Percentiles rank a stretch among this genome's conserved stretches.
These are phyloP conservation scores for Begonia masoniana DNA, from an alignment of 306 rosid species.

Conservation along the genomic window DNA sequence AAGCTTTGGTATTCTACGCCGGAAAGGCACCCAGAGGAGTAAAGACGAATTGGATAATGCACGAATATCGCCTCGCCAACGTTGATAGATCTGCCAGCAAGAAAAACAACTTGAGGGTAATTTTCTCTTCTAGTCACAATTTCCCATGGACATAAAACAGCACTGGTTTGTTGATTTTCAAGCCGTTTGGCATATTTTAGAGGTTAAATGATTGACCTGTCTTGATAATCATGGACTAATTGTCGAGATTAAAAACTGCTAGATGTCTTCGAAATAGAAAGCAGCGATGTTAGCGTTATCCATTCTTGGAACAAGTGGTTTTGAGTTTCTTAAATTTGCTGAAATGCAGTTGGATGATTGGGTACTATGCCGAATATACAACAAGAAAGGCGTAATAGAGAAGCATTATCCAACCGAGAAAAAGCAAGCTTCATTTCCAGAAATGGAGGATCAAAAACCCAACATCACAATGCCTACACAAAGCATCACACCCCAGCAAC, in stretches of 20 bases:
- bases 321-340: not conserved
- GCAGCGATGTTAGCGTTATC: too few relatives aligned
- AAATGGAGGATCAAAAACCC: conserved; percentile 51
- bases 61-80: conserved; percentile 90
- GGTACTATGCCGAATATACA: conserved; percentile 89
- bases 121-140: not conserved
- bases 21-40: conserved; percentile 82
- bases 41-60: conserved; percentile 99
- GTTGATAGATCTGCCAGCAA: conserved; percentile 76
- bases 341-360: conserved; percentile 81
- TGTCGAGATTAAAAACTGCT: too few relatives aligned
- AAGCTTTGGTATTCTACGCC: conserved; percentile 78
- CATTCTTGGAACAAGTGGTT: too few relatives aligned
- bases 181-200: too few relatives aligned
- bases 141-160: too few relatives aligned
- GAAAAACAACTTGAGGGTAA: conserved; percentile 61
- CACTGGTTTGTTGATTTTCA: too few relatives aligned
- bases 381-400: conserved; percentile 73
- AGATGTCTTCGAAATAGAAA: too few relatives aligned
- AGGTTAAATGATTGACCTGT: too few relatives aligned
- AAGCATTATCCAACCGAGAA: conserved; percentile 23
- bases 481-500: not conserved
- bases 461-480: conserved; percentile 10
- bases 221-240: too few relatives aligned
- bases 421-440: conserved; percentile 12